Evolutionary conservation across 805 yeast genomes (phyloP).

Genomic region (Vanderwaltozyma polyspora): DNA sequence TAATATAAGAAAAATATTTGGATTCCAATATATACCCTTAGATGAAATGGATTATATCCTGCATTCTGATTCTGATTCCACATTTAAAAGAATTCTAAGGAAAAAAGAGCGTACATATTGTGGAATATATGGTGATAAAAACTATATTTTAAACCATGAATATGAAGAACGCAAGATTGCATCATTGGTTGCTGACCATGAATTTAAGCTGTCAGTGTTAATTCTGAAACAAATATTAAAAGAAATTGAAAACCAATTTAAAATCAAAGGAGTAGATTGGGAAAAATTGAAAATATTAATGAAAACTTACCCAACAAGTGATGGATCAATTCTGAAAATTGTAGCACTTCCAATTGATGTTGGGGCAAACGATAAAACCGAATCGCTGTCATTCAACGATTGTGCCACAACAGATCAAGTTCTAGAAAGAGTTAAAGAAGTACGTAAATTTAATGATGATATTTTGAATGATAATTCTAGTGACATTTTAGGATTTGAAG

Average conservation of each 20-base stretch:
- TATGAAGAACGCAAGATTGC: constrained; percentile 18
- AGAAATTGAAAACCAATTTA: constrained; percentile 25
- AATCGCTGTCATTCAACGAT: constrained; percentile 5
- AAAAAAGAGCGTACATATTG: constrained; percentile 7
- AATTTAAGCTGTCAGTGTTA: constrained; percentile 49
- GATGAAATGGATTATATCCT: constrained; percentile 54
- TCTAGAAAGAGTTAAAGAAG: constrained; percentile 7
- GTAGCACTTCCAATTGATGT: constrained; percentile 26
- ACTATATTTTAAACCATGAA: constrained; percentile 13
- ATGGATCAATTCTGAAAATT: constrained; percentile 24
- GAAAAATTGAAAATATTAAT: constrained; percentile 15
- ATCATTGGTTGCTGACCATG: constrained; percentile 46
- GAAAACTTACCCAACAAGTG: constrained; percentile 8
- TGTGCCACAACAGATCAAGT: constrained; percentile 6
- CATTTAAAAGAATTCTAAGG: constrained; percentile 8
- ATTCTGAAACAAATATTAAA: constrained; percentile 39
- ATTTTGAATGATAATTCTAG: constrained; percentile 10
- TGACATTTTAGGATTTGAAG: constrained; percentile 29
- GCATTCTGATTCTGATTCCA: constrained; percentile 35
- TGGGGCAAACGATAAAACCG: constrained; percentile 16
- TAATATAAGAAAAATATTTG: constrained; percentile 68
- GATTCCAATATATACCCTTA: constrained; percentile 80
- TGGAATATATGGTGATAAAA: constrained; percentile 15
- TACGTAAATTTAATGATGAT: constrained; percentile 9
- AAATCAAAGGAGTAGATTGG: constrained; percentile 10